Percentiles rank a stretch among this genome's conserved stretches.
These are phyloP conservation scores for Pythium dissimile DNA, from an alignment of 352 stramenopile species.

Conservation along the genomic window DNA sequence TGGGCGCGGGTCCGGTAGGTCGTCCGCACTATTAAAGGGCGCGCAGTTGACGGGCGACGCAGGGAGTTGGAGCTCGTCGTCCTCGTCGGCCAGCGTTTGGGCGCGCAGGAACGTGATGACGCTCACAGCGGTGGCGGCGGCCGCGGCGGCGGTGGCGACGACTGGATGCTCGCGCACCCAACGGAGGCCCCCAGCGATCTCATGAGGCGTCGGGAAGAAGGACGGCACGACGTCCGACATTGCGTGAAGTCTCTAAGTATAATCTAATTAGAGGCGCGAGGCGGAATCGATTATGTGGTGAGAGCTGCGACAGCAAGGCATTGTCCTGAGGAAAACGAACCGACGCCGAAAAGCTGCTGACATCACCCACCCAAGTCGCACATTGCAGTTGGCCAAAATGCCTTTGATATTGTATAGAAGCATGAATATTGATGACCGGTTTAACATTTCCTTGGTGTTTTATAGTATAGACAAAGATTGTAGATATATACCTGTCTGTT, in stretches of 20 bases:
- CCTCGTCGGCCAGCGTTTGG: conserved; percentile 9
- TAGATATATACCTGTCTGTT: not conserved
- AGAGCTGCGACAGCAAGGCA: conserved; percentile 16
- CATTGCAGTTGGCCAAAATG: conserved; percentile 19
- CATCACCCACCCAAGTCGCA: conserved; percentile 23
- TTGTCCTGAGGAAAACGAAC: conserved; percentile 20
- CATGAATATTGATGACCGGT: not conserved
- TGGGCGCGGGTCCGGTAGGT: conserved; percentile 16
- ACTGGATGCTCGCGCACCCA: conserved; percentile 75
- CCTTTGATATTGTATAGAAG: not conserved
- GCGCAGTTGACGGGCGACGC: not conserved
- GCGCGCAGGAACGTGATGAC: conserved; percentile 55
- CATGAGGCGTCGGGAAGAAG: conserved; percentile 77
- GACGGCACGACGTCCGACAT: conserved; percentile 68
- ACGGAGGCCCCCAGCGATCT: conserved; percentile 70
- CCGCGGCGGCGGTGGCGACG: conserved; percentile 59
- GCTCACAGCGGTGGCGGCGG: conserved; percentile 64
- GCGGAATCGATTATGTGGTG: not conserved
- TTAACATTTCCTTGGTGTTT: not conserved
- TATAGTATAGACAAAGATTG: not conserved
- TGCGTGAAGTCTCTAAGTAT: not conserved
- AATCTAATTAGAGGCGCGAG: too few relatives aligned
- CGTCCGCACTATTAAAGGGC: not conserved
- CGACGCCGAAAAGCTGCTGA: conserved; percentile 15
- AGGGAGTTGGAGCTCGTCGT: conserved; percentile 20